Evolutionary conservation across 2,329 filamentous ascomycete genomes (phyloP).

Genomic region (Cercospora citrullina): DNA sequence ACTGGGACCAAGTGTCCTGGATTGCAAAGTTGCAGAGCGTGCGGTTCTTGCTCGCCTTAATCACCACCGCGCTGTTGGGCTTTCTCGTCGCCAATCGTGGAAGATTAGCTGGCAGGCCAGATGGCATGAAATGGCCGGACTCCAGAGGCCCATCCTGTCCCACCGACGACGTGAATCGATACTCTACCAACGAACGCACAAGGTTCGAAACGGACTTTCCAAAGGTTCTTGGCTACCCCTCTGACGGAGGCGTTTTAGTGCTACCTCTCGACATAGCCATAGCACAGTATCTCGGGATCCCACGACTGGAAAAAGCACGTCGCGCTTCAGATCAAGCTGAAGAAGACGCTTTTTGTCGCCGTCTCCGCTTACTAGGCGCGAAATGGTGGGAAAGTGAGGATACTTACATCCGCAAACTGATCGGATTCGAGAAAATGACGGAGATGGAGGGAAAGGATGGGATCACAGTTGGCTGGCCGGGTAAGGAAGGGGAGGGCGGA

Average conservation of each 20-base stretch:
- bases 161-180: background rate
- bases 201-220: background rate
- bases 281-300: background rate
- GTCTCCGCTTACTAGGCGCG: slow-evolving; percentile 5
- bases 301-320: background rate
- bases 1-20: background rate
- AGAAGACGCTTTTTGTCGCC: background rate
- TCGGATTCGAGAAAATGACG: background rate
- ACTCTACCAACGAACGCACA: slow-evolving; percentile 1
- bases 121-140: background rate
- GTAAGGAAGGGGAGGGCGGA: background rate
- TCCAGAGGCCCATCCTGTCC: background rate
- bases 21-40: background rate
- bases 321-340: background rate
- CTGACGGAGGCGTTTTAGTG: background rate
- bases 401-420: background rate
- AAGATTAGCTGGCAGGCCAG: background rate
- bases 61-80: background rate
- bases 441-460: background rate
- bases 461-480: background rate
- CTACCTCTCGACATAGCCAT: slow-evolving; percentile 3
- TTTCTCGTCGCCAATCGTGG: background rate
- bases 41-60: background rate
- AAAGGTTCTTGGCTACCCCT: background rate
- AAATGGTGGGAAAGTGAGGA: slow-evolving; percentile 5